phyloP scores from a whole-genome alignment of 352 stramenopile genomes.

The Phytopythium oedochilum region DNA sequence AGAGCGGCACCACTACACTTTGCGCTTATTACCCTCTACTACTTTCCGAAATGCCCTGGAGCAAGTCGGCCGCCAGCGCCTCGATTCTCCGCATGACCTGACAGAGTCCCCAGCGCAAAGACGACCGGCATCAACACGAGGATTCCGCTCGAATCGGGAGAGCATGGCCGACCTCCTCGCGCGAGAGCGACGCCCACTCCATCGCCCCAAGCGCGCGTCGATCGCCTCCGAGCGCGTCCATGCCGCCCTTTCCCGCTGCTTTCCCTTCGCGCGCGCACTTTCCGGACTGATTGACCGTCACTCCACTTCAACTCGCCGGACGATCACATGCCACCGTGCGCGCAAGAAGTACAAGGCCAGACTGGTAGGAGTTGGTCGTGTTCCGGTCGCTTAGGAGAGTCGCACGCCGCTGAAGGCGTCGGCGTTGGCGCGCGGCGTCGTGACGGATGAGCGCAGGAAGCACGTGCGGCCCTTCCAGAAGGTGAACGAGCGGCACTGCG shows the following conservation, averaged over 20 bases:
- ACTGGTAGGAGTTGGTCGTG: no score
- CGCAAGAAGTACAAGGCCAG: conserved; percentile 5
- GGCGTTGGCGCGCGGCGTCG: conserved; percentile 29
- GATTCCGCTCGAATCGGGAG: neutral
- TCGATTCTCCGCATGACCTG: conserved; percentile 66
- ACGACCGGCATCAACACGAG: neutral
- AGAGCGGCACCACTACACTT: neutral
- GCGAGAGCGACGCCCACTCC: conserved; percentile 13
- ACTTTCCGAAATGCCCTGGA: conserved; percentile 42
- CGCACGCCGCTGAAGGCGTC: conserved; percentile 61
- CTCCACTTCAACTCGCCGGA: conserved; percentile 5
- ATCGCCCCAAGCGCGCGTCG: no score
- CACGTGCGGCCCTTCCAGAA: conserved; percentile 69
- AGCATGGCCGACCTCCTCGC: conserved; percentile 31
- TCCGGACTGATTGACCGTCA: conserved; percentile 1
- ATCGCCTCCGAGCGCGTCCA: neutral
- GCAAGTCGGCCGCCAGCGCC: conserved; percentile 43
- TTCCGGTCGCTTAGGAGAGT: conserved; percentile 13
- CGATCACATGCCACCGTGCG: neutral
- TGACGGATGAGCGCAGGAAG: conserved; percentile 49
- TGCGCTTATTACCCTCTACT: neutral
- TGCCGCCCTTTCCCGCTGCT: neutral
- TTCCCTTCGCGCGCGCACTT: neutral
- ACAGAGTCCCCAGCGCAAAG: neutral
- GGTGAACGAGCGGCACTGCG: conserved; percentile 58